Evolutionary conservation across 2,329 filamentous ascomycete species (phyloP), one percentile per base, ranked within the genome.

Genomic region (Penicillium sp.): DNA sequence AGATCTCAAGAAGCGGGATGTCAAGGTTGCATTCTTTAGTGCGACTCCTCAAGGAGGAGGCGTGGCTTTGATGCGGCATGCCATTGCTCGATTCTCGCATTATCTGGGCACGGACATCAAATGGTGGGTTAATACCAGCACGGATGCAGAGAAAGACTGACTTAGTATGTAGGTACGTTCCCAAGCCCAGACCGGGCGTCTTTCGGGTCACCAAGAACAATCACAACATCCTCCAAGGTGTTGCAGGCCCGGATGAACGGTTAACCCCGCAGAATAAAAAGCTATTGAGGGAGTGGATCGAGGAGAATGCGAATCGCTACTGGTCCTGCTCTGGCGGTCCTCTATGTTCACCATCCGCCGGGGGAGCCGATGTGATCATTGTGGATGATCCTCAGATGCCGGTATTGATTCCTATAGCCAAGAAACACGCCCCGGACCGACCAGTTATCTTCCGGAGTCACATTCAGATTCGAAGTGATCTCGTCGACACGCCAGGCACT

Each of bases 301-400:
- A 76, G 10, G 80, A 86, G 10, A 92, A 92, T 66, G 84, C 87
- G 4, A 77, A 83, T 44, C 78, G 86, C 41, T 90, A 87, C 67
- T 93, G 88, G 88, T 76, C 86, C 23, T 77, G 76, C 2, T 72
- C 81, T 9, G 82, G 80, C 3, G 87, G 88, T 0, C 87, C 88
- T 4, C 74, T 93, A 9, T 76, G 78, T 2, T 71, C 81, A 28
- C 79, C 81, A 0, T 77, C 80, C 20, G 78, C 88, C 44, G 88
- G 87, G 10, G 88, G 88, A 53, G 88, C 87, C 8, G 83, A 92
- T 67, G 74, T 92, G 28, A 78, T 93, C 52, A 78, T 92, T 53
- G 82, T 92, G 45, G 88, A 93, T 60, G 88, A 93, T 58, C 87
- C 88, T 1, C 88, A 93, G 68, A 92, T 92, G 88, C 87, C 88